Conservation (phyloP, 164 flowering plant species). For the Euptelea pleiosperma region DNA sequence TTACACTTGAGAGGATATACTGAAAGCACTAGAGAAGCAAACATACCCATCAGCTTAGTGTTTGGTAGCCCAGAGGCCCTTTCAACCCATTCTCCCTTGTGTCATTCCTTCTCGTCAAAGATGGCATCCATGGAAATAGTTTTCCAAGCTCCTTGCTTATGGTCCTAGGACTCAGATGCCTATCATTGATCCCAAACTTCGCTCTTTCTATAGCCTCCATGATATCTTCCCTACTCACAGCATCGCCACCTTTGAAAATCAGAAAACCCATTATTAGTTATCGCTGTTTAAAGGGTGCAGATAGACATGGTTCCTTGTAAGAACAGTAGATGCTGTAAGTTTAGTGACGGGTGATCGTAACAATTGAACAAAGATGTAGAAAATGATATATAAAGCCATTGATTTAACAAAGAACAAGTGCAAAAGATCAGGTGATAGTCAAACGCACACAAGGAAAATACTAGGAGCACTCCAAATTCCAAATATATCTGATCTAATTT, state of each 20-base stretch:
- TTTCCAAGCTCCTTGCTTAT: conserved; percentile 67
- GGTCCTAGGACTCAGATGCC: conserved; percentile 31
- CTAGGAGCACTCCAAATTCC: too few relatives aligned
- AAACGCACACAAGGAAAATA: too few relatives aligned
- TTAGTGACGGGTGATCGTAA: too few relatives aligned
- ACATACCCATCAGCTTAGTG: conserved; percentile 55
- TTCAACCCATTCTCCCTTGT: conserved; percentile 42
- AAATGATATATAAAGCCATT: too few relatives aligned
- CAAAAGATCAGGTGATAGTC: too few relatives aligned
- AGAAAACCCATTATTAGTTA: background rate
- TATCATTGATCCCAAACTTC: conserved; percentile 76
- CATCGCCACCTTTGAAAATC: conserved; percentile 56
- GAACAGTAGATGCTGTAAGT: too few relatives aligned
- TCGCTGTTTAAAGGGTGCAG: too few relatives aligned
- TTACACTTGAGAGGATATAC: background rate
- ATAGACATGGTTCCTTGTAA: too few relatives aligned
- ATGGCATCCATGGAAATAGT: conserved; percentile 88
- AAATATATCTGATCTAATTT: too few relatives aligned
- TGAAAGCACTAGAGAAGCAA: background rate
- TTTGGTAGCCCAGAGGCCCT: conserved; percentile 76
- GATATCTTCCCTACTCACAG: conserved; percentile 76
- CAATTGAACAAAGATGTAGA: too few relatives aligned
- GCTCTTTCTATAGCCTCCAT: conserved; percentile 97
- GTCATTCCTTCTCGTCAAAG: conserved; percentile 47
- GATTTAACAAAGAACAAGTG: too few relatives aligned